Conservation (phyloP, 108 stramenopile species). For the Cyclotella atomus region DNA sequence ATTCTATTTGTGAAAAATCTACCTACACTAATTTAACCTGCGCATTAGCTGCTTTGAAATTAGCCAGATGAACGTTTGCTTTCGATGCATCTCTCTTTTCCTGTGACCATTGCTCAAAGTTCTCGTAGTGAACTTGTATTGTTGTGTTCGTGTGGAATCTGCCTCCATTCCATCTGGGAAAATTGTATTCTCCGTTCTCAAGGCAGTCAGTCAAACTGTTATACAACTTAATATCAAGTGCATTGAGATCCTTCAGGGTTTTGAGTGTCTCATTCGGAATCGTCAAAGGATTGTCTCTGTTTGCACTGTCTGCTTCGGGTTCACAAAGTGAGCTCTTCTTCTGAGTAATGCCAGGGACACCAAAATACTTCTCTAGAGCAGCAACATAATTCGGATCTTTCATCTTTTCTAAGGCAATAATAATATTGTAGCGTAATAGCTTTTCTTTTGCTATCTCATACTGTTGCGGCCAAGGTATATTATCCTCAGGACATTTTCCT, state of each 20-base stretch:
- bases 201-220: slow-evolving; percentile 31
- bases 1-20: background rate
- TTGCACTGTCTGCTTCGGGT: slow-evolving; percentile 18
- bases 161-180: slow-evolving; percentile 31
- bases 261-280: slow-evolving; percentile 24
- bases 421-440: slow-evolving; percentile 31
- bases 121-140: background rate
- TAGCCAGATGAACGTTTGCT: background rate
- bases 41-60: background rate
- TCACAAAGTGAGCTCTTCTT: slow-evolving; percentile 29
- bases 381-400: slow-evolving; percentile 24
- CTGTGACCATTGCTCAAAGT: slow-evolving; percentile 6
- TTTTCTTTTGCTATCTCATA: slow-evolving; percentile 21
- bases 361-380: slow-evolving; percentile 32
- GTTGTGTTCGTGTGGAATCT: slow-evolving; percentile 16
- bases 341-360: slow-evolving; percentile 22
- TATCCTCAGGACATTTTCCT: slow-evolving; percentile 18
- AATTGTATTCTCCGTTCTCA: slow-evolving; percentile 10
- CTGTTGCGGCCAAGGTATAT: background rate
- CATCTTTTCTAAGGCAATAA: slow-evolving; percentile 29
- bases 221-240: slow-evolving; percentile 33
- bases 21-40: background rate
- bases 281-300: slow-evolving; percentile 17
- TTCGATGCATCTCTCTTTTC: background rate
- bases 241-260: slow-evolving; percentile 18